Evolutionary conservation across 2,329 filamentous ascomycete genomes (phyloP), one percentile per base, ranked within the genome.

Genomic region (Aspergillaceae sp.): DNA sequence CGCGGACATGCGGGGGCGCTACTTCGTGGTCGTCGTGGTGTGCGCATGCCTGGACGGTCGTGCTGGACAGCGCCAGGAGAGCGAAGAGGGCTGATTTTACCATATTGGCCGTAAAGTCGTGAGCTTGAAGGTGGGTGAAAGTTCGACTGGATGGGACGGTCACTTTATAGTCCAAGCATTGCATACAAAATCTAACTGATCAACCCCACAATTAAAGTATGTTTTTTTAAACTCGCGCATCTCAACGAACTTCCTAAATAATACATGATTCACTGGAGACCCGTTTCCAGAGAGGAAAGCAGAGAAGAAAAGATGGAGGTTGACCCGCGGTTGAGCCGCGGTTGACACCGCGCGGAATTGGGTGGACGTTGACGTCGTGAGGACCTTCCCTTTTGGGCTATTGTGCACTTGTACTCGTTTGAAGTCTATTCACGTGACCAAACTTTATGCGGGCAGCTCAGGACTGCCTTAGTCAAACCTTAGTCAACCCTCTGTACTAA

Each of bases 21-120:
- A 65, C 64, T 43, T 71, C 64, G 11, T 62, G 56, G 34, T 70
- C 62, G 45, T 68, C 64, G 42, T 70, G 66, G 51, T 72, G 69
- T 11, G 66, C 62, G 45, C 64, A 63, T 6, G 65, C 55, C 26
- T 60, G 46, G 11, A 57, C 63, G 2, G 59, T 56, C n/a, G 59
- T 52, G 44, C 60, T 55, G 43, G 19, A 19, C 19, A 65, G 54
- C n/a, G 64, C 63, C 51, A 67, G 56, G 44, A 64, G 48, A 42
- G 50, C 55, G 38, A 57, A 53, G 42, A 37, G 29, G 29, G 9
- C 19, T 19, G 19, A 19, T 19, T 19, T 19, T 19, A 19, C 19
- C 19, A 19, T 19, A n/a, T 34, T 34, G 9, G 33, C 33, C 33
- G 7, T 34, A 2, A 34, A 19, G 19, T 19, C 19, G 19, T 19